Evolutionary conservation across 805 yeast genomes (phyloP), one percentile per base, ranked within the genome.

Genomic region (Ogataea paradorogensis): DNA sequence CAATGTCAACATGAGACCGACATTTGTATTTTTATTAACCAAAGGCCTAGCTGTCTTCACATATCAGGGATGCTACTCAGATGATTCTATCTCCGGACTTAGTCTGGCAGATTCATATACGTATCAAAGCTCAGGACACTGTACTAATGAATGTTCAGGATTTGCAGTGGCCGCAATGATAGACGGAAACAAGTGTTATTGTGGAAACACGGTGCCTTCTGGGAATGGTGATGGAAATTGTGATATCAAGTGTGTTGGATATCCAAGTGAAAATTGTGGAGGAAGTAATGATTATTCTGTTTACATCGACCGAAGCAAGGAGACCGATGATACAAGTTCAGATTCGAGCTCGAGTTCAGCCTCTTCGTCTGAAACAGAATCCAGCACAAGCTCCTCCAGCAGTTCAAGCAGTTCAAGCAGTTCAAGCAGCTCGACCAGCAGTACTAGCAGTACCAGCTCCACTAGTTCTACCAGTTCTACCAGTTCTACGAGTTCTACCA

Each of bases 211-310:
- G 0, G 40, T 64, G 10, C 69, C 78, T 5, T 39, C 60, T 7
- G 50, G 50, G 5, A 47, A 45, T 15, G 24, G 40, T 7, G 58
- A 56, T 15, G 48, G 52, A 18, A 33, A 63, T 13, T 83, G 90
- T 62, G 47, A 56, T 32, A 44, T 50, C 1, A 35, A 57, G 5
- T 87, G 95, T 59, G 52, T 60, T 13, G 95, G 89, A 7, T 87
- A 75, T 62, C 75, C 78, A 5, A 38, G 51, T 7, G 82, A 82
- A 40, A 66, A 51, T n/a, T 87, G 95, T 61, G 89, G 89, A 48
- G 63, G 71, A 15, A 51, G 53, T 24, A 70, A 66, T 39, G 74
- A 70, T 46, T 71, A 70, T 50, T 62, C 73, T 29, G 78, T 81
- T 9, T 78, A 67, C 43, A 58, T 65, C 11, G 70, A 63, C 30